Percentiles rank a stretch among this genome's conserved stretches.
phyloP scores from a whole-genome alignment of 164 flowering plant species.

The Berberis vulgaris region DNA sequence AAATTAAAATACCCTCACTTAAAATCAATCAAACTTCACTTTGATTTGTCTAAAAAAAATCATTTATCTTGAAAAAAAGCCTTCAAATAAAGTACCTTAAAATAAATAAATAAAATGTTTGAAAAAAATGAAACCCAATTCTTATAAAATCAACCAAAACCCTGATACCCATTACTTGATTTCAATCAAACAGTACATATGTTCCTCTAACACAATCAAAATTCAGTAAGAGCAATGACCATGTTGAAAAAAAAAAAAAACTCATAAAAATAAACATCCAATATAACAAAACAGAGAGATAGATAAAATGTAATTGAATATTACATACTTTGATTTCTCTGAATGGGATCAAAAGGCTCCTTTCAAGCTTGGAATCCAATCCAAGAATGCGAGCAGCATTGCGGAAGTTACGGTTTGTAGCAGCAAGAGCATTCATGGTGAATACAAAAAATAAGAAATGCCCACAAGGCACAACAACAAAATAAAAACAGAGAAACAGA shows the following conservation, averaged over 20 bases:
- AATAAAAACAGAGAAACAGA: background rate
- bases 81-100: background rate
- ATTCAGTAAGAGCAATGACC: too few species aligned
- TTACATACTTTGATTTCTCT: conserved; percentile 57
- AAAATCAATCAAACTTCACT: background rate
- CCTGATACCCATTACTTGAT: too few species aligned
- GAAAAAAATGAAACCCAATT: too few species aligned
- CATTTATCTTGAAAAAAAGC: background rate
- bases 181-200: too few species aligned
- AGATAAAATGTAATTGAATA: too few species aligned
- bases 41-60: conserved; percentile 1
- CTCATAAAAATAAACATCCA: too few species aligned
- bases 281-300: too few species aligned
- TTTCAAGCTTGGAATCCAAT: conserved; percentile 63
- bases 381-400: conserved; percentile 63
- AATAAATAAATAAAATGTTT: too few species aligned
- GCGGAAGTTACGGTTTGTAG: conserved; percentile 63
- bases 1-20: background rate
- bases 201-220: too few species aligned
- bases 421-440: conserved; percentile 65
- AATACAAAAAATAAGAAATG: background rate
- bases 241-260: too few species aligned
- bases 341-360: conserved; percentile 58
- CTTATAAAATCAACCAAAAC: too few species aligned
- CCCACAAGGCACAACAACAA: background rate